Base-by-base conservation (phyloP, 2,329 filamentous ascomycete genomes). In the Cordyceps fumosorosea region DNA sequence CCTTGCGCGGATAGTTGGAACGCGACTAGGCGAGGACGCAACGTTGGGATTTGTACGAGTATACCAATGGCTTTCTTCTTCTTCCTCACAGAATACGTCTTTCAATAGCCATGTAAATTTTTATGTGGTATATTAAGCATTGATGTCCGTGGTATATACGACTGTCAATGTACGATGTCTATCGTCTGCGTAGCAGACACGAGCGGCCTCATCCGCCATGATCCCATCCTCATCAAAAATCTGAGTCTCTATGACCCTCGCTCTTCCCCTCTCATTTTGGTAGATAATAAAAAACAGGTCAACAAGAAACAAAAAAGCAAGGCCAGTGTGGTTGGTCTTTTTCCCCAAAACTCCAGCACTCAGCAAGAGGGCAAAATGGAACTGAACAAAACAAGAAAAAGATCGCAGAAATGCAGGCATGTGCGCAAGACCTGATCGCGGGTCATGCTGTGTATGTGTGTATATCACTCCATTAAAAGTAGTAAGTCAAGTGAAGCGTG, bases 311-410 rank as follows among this genome's bases (percentile, higher is more conserved):
- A 56, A 56, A 26, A 34, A 56, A 47, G 10, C 16, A 56, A 45
- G n/a, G 42, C 26, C 42, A 32, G 11, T 22, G 5, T 29, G 29
- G 29, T 29, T 29, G 42, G 29, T n/a, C 11, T 50, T 24, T 62
- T 52, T 56, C 42, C 60, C 60, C 45, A 62, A 56, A 56, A 62
- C 60, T 48, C 60, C 60, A 56, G 53, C 45, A 48, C 40, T 47
- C 37, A 22, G 34, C 12, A 44, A 56, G 37, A 51, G 45, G 7
- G 53, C 54, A 51, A 56, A 56, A 57, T 55, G 37, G 18, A 37
- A 54, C 32, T 14, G 7, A 48, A 47, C 24, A n/a, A 56, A 52
- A 56, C 7, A 42, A 57, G 34, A 47, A 62, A 16, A 10, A 40
- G 40, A 45, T 29, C 47, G 57, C 57, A 62, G 53, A 56, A 52